These are phyloP conservation scores for Vinca minor DNA, from an alignment of 257 asterid genomes.

Conservation along the genomic window DNA sequence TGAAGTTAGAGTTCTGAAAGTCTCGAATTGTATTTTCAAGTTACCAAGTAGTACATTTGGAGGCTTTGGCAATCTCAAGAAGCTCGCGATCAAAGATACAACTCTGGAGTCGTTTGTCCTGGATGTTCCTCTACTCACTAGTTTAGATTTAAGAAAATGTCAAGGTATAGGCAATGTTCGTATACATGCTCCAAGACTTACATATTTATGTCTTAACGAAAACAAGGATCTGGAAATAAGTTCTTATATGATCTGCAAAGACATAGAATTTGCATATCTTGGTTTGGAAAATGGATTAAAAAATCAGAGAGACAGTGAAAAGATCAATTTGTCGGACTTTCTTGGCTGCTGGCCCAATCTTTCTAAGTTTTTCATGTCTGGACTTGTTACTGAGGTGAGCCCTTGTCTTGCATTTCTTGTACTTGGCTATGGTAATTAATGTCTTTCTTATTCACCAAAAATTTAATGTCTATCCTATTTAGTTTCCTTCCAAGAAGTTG, in stretches of 20 bases:
- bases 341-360: not conserved
- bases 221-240: not conserved
- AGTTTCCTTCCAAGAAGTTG: slow-evolving; percentile 3
- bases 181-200: not conserved
- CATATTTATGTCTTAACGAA: not conserved
- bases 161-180: not conserved
- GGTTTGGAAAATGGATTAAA: not conserved
- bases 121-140: not conserved
- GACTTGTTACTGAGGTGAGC: slow-evolving; percentile 5
- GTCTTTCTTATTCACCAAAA: too few species aligned
- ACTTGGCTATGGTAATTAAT: too few species aligned
- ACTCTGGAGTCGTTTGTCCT: not conserved
- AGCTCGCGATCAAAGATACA: not conserved
- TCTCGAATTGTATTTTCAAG: not conserved
- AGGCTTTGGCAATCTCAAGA: not conserved
- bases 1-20: not conserved
- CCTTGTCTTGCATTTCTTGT: too few species aligned
- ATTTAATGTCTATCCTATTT: not conserved
- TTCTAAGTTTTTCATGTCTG: not conserved
- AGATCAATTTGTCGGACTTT: not conserved
- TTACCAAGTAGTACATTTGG: not conserved
- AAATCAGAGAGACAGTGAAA: not conserved
- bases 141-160: not conserved
- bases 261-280: not conserved
- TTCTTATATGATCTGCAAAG: not conserved